phyloP scores from a whole-genome alignment of 306 rosid genomes.

The Pterocarpus macrocarpus region DNA sequence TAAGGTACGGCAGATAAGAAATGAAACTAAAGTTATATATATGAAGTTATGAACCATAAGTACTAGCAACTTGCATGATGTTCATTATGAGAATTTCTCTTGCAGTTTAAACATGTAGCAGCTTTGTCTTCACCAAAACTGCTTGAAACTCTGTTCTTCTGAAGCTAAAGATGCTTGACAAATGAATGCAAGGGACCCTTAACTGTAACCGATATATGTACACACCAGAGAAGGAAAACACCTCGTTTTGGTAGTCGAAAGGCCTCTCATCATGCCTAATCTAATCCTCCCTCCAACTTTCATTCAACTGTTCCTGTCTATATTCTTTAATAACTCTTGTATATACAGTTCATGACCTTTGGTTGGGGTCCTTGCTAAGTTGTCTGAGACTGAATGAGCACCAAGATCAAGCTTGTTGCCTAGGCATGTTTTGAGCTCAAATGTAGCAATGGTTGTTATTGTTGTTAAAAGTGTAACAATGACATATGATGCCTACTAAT shows the following conservation, averaged over 20 bases:
- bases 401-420: conserved; percentile 25
- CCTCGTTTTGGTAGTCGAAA: conserved; percentile 45
- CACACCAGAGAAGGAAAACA: conserved; percentile 41
- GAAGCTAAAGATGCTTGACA: conserved; percentile 45
- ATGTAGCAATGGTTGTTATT: conserved; percentile 3
- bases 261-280: conserved; percentile 44
- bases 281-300: conserved; percentile 46
- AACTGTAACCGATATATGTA: conserved; percentile 44
- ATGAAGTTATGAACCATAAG: background rate
- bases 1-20: conserved; percentile 55
- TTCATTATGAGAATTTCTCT: conserved; percentile 30
- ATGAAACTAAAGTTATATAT: too few relatives aligned
- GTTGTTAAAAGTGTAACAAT: background rate
- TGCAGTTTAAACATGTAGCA: conserved; percentile 81
- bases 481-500: background rate
- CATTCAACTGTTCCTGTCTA: conserved; percentile 47
- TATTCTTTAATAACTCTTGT: conserved; percentile 51
- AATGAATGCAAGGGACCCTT: conserved; percentile 51
- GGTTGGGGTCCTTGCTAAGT: conserved; percentile 42
- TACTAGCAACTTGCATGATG: conserved; percentile 27
- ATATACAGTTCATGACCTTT: conserved; percentile 55
- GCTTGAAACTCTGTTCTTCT: conserved; percentile 73
- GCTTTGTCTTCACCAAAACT: conserved; percentile 74
- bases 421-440: background rate
- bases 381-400: conserved; percentile 35